Conservation (phyloP, 164 flowering plant species). For the Warburgia ugandensis region DNA sequence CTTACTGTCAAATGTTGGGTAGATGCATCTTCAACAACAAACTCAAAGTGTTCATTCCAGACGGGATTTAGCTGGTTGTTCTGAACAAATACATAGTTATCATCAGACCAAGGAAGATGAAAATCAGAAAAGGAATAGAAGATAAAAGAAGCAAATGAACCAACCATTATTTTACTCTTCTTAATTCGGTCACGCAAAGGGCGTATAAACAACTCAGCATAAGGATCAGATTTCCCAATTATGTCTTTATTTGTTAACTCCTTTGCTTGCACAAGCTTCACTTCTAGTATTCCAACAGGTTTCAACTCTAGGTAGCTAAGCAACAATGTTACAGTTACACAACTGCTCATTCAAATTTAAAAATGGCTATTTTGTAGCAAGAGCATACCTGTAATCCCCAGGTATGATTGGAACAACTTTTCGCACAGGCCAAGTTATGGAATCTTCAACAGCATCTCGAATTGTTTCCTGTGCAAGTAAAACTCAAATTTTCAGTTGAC, state of each 20-base stretch:
- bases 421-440: conserved; percentile 91
- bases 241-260: conserved; percentile 85
- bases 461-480: conserved; percentile 59
- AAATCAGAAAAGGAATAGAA: too few species aligned
- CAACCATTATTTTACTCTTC: conserved; percentile 79
- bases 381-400: conserved; percentile 84
- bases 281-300: conserved; percentile 89
- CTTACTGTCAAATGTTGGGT: conserved; percentile 85
- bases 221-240: conserved; percentile 97
- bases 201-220: conserved; percentile 76
- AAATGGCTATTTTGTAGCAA: not conserved
- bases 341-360: not conserved
- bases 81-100: too few species aligned
- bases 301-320: conserved; percentile 85
- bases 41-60: conserved; percentile 98
- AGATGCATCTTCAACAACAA: conserved; percentile 77
- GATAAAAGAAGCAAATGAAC: too few species aligned
- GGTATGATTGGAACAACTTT: conserved; percentile 90
- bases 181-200: conserved; percentile 77
- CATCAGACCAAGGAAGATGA: too few species aligned
- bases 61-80: conserved; percentile 88
- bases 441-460: conserved; percentile 89
- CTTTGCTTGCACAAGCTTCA: conserved; percentile 96
- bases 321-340: too few species aligned
- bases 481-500: not conserved